Evolutionary conservation across 495 filamentous ascomycete genomes (phyloP).

Genomic region (Neurospora cerealis): DNA sequence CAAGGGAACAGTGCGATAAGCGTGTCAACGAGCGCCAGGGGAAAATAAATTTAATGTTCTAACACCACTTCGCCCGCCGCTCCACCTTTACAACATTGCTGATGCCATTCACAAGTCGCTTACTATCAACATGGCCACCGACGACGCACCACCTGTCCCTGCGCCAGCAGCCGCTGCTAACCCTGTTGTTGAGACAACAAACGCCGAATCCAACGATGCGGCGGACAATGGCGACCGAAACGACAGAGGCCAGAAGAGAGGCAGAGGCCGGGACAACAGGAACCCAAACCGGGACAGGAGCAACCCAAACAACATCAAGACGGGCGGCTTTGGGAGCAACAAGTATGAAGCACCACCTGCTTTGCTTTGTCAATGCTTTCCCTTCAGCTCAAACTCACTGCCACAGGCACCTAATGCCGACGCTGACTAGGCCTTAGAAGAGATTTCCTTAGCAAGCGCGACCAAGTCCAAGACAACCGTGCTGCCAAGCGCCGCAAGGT

Average conservation of each 20-base stretch:
- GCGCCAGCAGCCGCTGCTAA: not conserved
- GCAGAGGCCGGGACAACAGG: conserved; percentile 9
- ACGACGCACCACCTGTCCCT: conserved; percentile 8
- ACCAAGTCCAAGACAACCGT: conserved; percentile 46
- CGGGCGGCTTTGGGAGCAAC: conserved; percentile 13
- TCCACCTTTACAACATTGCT: not conserved
- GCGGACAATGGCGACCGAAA: conserved; percentile 9
- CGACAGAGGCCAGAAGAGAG: conserved; percentile 1
- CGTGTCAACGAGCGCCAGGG: not conserved
- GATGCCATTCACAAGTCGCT: not conserved
- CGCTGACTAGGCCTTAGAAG: conserved; percentile 17
- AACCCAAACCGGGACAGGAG: conserved; percentile 6
- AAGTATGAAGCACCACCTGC: conserved; percentile 10
- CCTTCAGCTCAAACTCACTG: not conserved
- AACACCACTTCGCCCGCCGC: not conserved
- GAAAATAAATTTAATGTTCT: not conserved
- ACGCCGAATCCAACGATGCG: not conserved
- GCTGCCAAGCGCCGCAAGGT: conserved; percentile 43
- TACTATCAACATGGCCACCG: conserved; percentile 10
- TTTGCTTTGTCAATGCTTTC: not conserved
- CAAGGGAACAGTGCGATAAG: not conserved
- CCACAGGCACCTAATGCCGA: conserved; percentile 14
- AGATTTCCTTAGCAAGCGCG: conserved; percentile 46
- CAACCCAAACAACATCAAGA: conserved; percentile 10
- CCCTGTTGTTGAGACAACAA: not conserved